Evolutionary conservation across 805 yeast genomes (phyloP).

Genomic region (Cyberlindnera bimundalis): DNA sequence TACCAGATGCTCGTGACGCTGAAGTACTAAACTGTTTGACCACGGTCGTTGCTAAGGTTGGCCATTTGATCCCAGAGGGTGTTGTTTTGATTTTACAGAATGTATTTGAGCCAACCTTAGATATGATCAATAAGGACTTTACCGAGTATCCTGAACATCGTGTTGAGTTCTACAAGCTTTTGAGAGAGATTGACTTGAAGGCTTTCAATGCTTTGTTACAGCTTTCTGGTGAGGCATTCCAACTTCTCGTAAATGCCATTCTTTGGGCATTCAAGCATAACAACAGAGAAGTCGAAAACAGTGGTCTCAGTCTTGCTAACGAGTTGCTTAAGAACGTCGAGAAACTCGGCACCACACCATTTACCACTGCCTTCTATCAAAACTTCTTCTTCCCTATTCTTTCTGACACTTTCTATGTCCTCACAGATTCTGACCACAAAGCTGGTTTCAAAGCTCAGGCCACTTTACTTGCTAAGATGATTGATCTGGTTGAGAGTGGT

Average conservation of each 20-base stretch:
- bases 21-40: slow-evolving; percentile 95
- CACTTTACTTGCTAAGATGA: slow-evolving; percentile 75
- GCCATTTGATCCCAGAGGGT: slow-evolving; percentile 83
- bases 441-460: slow-evolving; percentile 92
- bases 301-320: slow-evolving; percentile 78
- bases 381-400: slow-evolving; percentile 86
- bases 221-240: slow-evolving; percentile 89
- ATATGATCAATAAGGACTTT: slow-evolving; percentile 93
- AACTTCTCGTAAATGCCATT: slow-evolving; percentile 86
- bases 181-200: slow-evolving; percentile 81
- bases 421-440: slow-evolving; percentile 96
- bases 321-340: slow-evolving; percentile 86
- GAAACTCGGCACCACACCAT: slow-evolving; percentile 59
- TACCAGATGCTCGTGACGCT: slow-evolving; percentile 96
- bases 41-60: slow-evolving; percentile 83
- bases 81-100: slow-evolving; percentile 82
- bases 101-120: slow-evolving; percentile 91
- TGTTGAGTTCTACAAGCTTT: slow-evolving; percentile 87
- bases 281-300: slow-evolving; percentile 93
- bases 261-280: slow-evolving; percentile 98
- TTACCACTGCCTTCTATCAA: slow-evolving; percentile 82
- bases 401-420: slow-evolving; percentile 87
- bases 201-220: slow-evolving; percentile 84
- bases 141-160: slow-evolving; percentile 98
- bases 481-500: slow-evolving; percentile 75